Conservation (phyloP, 768 basidiomycete genomes). For the Amanita pseudoporphyria region DNA sequence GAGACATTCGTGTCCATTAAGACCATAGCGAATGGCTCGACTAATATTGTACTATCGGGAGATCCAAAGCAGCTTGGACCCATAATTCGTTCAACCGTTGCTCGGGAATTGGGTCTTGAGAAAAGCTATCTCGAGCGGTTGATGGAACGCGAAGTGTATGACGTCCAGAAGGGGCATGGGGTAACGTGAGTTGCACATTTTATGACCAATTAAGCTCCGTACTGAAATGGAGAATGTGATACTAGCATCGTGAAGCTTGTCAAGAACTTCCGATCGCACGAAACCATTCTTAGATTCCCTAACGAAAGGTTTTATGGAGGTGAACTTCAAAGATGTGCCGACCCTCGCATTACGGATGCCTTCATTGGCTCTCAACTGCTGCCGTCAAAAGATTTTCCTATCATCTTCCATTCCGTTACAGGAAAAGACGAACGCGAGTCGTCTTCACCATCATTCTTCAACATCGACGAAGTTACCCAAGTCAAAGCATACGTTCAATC, state of each 20-base stretch:
- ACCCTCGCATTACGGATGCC: conserved; percentile 27
- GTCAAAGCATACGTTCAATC: conserved; percentile 41
- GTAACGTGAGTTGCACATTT: conserved; percentile 15
- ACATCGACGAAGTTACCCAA: conserved; percentile 46
- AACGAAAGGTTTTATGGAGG: conserved; percentile 50
- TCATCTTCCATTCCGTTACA: conserved; percentile 50
- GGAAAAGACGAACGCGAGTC: conserved; percentile 62
- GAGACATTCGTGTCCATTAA: conserved; percentile 57
- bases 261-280: conserved; percentile 60
- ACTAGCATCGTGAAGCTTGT: conserved; percentile 50
- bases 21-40: conserved; percentile 41
- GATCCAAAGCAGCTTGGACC: conserved; percentile 70
- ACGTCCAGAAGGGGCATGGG: conserved; percentile 21
- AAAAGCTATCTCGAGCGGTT: conserved; percentile 54
- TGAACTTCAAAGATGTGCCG: conserved; percentile 40
- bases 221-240: not conserved
- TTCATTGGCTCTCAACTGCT: conserved; percentile 32
- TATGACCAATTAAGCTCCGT: not conserved
- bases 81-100: conserved; percentile 49
- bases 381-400: conserved; percentile 39
- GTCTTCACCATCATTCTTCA: conserved; percentile 64
- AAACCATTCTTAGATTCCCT: conserved; percentile 49
- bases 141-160: conserved; percentile 37
- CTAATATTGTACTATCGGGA: conserved; percentile 55
- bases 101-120: conserved; percentile 45